These are phyloP conservation scores for Zelopaecilomyces penicillatus DNA, from an alignment of 2,329 filamentous ascomycete species.

Conservation along the genomic window DNA sequence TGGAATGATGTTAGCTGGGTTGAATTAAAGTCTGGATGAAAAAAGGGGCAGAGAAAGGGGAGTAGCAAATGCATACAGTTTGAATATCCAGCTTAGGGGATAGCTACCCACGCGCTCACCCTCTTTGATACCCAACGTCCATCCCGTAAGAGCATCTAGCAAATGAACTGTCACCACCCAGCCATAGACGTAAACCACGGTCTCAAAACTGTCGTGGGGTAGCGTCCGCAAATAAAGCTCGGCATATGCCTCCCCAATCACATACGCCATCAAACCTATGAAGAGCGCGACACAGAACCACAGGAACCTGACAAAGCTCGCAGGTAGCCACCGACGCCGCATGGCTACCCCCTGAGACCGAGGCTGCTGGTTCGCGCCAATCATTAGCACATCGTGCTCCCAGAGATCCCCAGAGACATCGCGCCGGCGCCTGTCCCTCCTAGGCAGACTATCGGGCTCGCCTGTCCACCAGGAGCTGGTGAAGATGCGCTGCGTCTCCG, in stretches of 20 bases:
- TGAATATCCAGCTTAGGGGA: conserved; percentile 63
- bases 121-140: conserved; percentile 57
- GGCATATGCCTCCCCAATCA: conserved; percentile 60
- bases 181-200: conserved; percentile 61
- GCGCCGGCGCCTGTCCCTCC: conserved; percentile 34
- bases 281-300: conserved; percentile 60
- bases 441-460: conserved; percentile 40
- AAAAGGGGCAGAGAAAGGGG: neutral
- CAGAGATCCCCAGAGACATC: conserved; percentile 28
- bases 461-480: conserved; percentile 59
- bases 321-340: conserved; percentile 50
- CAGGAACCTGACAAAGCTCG: conserved; percentile 59
- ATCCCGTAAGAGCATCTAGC: conserved; percentile 55
- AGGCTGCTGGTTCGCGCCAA: conserved; percentile 12
- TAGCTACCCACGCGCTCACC: conserved; percentile 61
- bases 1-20: conserved; percentile 17
- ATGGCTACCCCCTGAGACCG: conserved; percentile 29
- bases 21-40: neutral
- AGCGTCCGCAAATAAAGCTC: conserved; percentile 60
- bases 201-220: conserved; percentile 58
- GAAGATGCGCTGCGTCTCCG: conserved; percentile 60
- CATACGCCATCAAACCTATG: conserved; percentile 56
- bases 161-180: conserved; percentile 61
- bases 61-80: conserved; percentile 41
- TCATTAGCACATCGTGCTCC: conserved; percentile 27